Percentiles rank a stretch among this genome's conserved stretches.
These are phyloP conservation scores for Eucalyptus paniculata DNA, from an alignment of 345 rosid species.

Conservation along the genomic window DNA sequence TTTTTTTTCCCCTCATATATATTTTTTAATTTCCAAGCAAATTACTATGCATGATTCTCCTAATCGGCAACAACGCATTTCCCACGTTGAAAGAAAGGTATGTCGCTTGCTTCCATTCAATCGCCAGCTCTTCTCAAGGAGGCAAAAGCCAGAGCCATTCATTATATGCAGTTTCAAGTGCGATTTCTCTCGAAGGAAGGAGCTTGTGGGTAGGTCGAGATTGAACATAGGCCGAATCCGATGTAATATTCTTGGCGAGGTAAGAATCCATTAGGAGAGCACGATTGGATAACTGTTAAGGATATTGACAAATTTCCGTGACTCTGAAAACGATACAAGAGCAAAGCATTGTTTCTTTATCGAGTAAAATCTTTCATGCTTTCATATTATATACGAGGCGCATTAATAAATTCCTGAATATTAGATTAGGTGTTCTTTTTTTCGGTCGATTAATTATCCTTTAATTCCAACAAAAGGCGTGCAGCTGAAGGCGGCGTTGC, in stretches of 20 bases:
- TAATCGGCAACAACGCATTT: not conserved
- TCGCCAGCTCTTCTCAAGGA: not conserved
- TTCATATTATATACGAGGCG: not conserved
- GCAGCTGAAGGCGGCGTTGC: not conserved
- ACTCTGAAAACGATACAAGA: not conserved
- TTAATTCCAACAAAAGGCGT: not conserved
- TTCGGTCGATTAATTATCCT: not conserved
- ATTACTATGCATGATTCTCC: not conserved
- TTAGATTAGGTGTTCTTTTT: not conserved
- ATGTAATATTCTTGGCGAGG: not conserved
- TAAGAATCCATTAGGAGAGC: not conserved
- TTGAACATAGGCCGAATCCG: not conserved
- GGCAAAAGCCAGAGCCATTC: not conserved
- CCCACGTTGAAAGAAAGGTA: not conserved
- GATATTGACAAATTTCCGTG: not conserved
- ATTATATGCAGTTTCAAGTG: not conserved
- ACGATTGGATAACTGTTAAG: not conserved
- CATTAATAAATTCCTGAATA: not conserved
- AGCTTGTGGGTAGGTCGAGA: not conserved
- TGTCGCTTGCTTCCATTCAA: not conserved
- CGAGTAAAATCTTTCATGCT: not conserved
- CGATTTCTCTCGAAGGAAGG: not conserved
- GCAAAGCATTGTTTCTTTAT: not conserved
- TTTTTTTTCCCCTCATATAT: not conserved
- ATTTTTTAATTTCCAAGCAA: not conserved